Evolutionary conservation across 257 asterid genomes (phyloP).

Genomic region (Lycium ferocissimum): DNA sequence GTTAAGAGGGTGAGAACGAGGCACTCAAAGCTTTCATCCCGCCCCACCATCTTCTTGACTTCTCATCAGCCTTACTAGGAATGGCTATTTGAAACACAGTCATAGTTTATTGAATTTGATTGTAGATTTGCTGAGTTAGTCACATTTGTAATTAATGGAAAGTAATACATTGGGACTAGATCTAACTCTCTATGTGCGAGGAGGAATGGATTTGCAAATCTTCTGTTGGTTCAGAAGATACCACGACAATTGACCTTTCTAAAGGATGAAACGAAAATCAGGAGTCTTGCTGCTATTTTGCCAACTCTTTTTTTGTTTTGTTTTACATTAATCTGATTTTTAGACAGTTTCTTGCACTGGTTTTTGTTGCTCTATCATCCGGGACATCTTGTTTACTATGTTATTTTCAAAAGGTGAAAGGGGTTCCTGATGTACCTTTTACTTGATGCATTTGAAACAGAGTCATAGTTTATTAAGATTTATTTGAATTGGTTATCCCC

Average conservation of each 20-base stretch:
- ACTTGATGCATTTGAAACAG: neutral
- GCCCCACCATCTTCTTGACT: neutral
- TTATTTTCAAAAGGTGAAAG: neutral
- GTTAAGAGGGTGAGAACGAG: slow-evolving; percentile 21
- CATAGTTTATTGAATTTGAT: slow-evolving; percentile 6
- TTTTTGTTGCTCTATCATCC: slow-evolving; percentile 3
- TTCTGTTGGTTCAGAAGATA: neutral
- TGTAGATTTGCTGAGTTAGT: neutral
- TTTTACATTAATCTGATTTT: neutral
- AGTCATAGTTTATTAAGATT: slow-evolving; percentile 2
- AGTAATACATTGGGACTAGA: neutral
- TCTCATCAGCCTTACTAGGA: slow-evolving; percentile 7
- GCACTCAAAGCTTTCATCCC: slow-evolving; percentile 12
- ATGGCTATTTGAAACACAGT: too few species aligned
- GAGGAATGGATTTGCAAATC: slow-evolving; percentile 12
- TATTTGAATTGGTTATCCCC: neutral
- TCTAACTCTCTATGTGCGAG: neutral
- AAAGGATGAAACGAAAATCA: neutral
- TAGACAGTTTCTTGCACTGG: neutral
- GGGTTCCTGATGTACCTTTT: neutral
- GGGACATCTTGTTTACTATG: neutral
- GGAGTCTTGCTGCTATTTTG: slow-evolving; percentile 7
- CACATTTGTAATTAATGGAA: neutral
- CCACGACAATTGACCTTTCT: neutral
- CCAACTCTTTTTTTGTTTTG: neutral